Base-by-base conservation (phyloP, 805 yeast species). In the Saccharomycopsis synnaedendra region DNA sequence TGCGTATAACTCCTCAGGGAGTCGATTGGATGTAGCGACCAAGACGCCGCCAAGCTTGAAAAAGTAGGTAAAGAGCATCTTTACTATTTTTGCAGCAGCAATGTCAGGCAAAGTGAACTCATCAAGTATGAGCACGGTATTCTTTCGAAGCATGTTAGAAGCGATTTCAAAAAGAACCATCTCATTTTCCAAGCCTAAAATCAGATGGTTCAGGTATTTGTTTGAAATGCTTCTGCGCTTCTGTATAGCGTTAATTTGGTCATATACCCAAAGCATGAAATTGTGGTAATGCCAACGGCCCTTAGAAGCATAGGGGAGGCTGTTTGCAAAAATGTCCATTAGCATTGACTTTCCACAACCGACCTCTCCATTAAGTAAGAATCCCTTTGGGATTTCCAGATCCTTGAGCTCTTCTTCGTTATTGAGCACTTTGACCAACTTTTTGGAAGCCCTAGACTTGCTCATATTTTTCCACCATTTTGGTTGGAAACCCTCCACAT, bases 61-160 rank as follows among this genome's bases (percentile, higher is more conserved):
- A 63, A 75, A 82, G 58, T 75, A 80, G 0, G 82, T 77, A 61
- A 82, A 80, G 44, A 82, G 61, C 9, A 79, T 68, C 59, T 78
- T 76, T 48, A 82, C 65, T 36, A 82, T 78, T 56, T 80, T 82
- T 1, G 86, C 88, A 28, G 84, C 73, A 0, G 87, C 85, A 36
- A 83, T 69, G 58, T 82, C 89, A 0, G 89, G 89, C 32, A 82
- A 58, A 83, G 81, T 80, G 63, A 82, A 82, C 59, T 83, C 89
- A 59, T 82, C 89, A 39, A 82, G 61, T 60, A 82, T 67, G 50
- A 82, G 60, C 9, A 82, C 66, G 1, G 85, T 78, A 56, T 72
- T 76, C 50, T 69, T 70, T 9, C 64, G 60, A 32, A 82, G 72
- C 78, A 82, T 68, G 45, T 71, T 78, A 45, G 77, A 75, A 4